A percentile compares a stretch with the other conserved stretches of the same genome.
Conservation (phyloP, 2,329 filamentous ascomycete species). For the Fusarium sp. region DNA sequence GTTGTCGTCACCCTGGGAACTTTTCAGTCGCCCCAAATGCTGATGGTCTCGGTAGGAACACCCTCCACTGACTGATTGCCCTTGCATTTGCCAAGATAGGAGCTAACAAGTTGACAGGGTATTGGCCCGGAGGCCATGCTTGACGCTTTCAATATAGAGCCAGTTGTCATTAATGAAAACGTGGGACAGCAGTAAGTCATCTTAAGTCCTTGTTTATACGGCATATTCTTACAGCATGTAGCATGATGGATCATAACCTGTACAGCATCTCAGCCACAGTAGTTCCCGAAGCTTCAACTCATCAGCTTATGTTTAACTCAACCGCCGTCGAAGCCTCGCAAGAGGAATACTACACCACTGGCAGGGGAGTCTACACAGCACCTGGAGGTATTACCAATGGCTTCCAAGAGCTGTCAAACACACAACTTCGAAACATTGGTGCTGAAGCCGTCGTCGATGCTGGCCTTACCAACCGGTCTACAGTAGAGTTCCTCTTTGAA, state of each 20-base stretch:
- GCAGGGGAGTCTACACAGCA: background rate
- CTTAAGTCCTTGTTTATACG: fast-evolving
- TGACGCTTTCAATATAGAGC: conserved; percentile 10
- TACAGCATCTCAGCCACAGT: conserved; percentile 19
- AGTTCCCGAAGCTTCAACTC: background rate
- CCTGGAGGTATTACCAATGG: conserved; percentile 5
- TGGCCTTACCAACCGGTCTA: conserved; percentile 4
- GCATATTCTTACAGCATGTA: fast-evolving
- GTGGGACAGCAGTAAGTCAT: conserved; percentile 9
- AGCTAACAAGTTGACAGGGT: background rate
- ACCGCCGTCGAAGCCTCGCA: background rate
- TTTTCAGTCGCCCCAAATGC: conserved; percentile 9
- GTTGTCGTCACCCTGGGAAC: conserved; percentile 3
- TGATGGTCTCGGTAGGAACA: conserved; percentile 7
- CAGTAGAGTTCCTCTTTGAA: conserved; percentile 20
- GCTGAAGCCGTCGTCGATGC: conserved; percentile 8
- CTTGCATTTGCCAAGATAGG: fast-evolving
- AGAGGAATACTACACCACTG: conserved; percentile 5
- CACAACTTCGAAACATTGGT: background rate
- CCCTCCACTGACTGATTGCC: fast-evolving
- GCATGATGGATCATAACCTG: conserved; percentile 7
- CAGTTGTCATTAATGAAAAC: conserved; percentile 11
- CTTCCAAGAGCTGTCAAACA: background rate
- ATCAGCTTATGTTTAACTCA: background rate
- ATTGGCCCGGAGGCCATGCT: background rate